Evolutionary conservation across 1,284 basidiomycete species (phyloP), one percentile per base, ranked within the genome.

Genomic region (Trametes pubescens): DNA sequence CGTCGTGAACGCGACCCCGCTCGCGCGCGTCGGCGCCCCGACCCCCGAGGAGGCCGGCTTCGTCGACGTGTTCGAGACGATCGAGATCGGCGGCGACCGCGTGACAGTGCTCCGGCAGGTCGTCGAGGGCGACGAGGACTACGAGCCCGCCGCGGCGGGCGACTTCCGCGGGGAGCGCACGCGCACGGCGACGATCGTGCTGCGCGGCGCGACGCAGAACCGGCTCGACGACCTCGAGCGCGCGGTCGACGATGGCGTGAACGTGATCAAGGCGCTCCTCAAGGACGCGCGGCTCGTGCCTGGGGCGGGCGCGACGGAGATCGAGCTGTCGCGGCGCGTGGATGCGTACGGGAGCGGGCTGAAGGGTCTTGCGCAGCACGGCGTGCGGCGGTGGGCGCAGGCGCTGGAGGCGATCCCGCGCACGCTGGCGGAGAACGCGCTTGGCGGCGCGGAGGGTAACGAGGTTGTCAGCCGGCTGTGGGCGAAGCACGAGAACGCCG

Each of bases 41-140:
- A 97, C 95, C 21, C 88, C 96, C 0, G 98, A 99, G 78, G 98
- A 99, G 81, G 95, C 95, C 7, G 98, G 98, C 40, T 91, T 85
- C 74, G 88, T 98, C 68, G 97, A 99, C 75, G 85, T 98, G 26
- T 93, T 99, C 74, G 96, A 99, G 83, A 95, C 93, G 38, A 90
- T 92, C 65, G 98, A 99, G 78, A 93, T 99, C 71, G 98, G 98
- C 51, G 98, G 98, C 7, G 98, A 99, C 80, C 91, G 97, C 55
- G 98, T 99, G 40, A 99, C 96, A 1, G 96, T 99, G 0, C 88
- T 99, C 70, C 86, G 97, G 48, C 98, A 99, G 77, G 86, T 93
- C n/a, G 72, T 77, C 5, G 80, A 80, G 18, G 85, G 83, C 34
- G 90, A 93, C 32, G 76, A 77, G 0, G 88, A 86, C 22, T 90